These are phyloP conservation scores for Astrephomene gubernaculifera DNA, from an alignment of 139 green algal species.

Conservation along the genomic window DNA sequence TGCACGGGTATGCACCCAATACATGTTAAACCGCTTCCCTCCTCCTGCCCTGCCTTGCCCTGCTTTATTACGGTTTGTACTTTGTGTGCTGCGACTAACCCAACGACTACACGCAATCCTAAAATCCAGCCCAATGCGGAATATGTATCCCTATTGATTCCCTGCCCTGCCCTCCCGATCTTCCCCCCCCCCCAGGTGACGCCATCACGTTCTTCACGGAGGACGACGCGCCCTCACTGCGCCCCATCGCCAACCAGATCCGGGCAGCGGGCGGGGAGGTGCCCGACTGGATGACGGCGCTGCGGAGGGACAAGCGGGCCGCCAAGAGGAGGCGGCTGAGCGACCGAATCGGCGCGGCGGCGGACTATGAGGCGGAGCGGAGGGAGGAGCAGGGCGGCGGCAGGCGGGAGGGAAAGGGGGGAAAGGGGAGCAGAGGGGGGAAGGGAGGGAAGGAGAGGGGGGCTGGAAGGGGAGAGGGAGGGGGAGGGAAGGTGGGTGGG, in stretches of 20 bases:
- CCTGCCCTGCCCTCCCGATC: background rate
- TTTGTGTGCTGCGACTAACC: too few species aligned
- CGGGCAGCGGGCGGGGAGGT: conserved; percentile 57
- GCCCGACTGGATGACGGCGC: conserved; percentile 81
- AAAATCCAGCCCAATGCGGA: too few species aligned
- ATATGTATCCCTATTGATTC: too few species aligned
- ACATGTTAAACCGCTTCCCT: too few species aligned
- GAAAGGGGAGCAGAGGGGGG: background rate
- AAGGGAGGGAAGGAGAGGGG: background rate
- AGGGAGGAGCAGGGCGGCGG: background rate
- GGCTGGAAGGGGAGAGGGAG: background rate
- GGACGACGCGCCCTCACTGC: conserved; percentile 75
- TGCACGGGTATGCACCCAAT: too few species aligned
- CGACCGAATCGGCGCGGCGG: conserved; percentile 27
- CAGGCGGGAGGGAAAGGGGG: background rate
- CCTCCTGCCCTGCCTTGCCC: too few species aligned
- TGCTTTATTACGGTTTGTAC: too few species aligned
- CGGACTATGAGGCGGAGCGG: conserved; percentile 22
- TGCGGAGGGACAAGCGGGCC: conserved; percentile 64
- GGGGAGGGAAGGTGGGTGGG: background rate
- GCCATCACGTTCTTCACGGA: conserved; percentile 93
- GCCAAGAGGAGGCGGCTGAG: conserved; percentile 21
- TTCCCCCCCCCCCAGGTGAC: conserved; percentile 57
- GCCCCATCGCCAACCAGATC: conserved; percentile 82
- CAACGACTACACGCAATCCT: too few species aligned